Evolutionary conservation across 345 rosid species (phyloP).

Genomic region (Sapria himalayana): DNA sequence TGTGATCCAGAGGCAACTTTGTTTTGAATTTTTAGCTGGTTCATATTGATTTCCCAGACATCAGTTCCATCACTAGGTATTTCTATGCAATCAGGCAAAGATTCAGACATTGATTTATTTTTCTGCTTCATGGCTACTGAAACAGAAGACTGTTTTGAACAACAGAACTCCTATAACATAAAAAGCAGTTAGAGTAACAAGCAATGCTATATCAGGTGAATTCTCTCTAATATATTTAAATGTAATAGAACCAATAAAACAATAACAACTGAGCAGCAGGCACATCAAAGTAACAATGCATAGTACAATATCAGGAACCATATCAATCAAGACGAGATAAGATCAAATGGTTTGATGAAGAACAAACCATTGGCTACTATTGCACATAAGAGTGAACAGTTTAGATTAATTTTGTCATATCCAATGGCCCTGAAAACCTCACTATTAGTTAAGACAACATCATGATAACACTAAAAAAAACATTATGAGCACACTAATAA

Average conservation of each 20-base stretch:
- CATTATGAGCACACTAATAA: too few relatives aligned
- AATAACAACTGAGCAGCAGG: background rate
- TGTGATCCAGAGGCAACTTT: conserved; percentile 78
- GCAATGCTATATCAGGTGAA: background rate
- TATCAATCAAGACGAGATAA: too few relatives aligned
- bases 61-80: conserved; percentile 85
- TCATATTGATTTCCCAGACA: conserved; percentile 87
- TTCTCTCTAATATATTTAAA: too few relatives aligned
- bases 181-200: conserved; percentile 13
- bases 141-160: conserved; percentile 21
- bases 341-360: too few relatives aligned
- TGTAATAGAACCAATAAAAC: too few relatives aligned
- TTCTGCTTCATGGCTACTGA: conserved; percentile 18
- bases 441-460: too few relatives aligned
- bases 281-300: background rate
- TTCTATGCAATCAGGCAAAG: conserved; percentile 38
- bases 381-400: too few relatives aligned
- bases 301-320: too few relatives aligned
- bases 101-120: conserved; percentile 19
- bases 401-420: too few relatives aligned
- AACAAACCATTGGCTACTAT: too few relatives aligned
- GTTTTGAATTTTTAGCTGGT: conserved; percentile 45
- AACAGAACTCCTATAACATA: conserved; percentile 51
- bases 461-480: too few relatives aligned
- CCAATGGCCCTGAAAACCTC: too few relatives aligned